phyloP scores from a whole-genome alignment of 2,329 filamentous ascomycete species.

The Sporothrix brunneoviolacea region DNA sequence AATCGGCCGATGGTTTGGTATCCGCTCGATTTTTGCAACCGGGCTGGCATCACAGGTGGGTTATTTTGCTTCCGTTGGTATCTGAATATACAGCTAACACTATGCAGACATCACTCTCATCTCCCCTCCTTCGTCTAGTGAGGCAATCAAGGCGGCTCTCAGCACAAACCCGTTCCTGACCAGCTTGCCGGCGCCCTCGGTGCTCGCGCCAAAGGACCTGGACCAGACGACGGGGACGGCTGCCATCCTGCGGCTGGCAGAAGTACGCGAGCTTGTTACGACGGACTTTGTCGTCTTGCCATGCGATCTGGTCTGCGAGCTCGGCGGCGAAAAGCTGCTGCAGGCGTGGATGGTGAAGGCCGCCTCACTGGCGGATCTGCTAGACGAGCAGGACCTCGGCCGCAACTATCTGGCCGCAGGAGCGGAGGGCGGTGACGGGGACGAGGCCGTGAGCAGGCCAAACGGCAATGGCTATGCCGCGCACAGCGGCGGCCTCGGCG shows the following conservation, averaged over 20 bases:
- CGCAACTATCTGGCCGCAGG: background rate
- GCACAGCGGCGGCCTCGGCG: conserved; percentile 71
- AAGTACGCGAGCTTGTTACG: conserved; percentile 71
- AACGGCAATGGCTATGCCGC: conserved; percentile 20
- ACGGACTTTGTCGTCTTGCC: conserved; percentile 86
- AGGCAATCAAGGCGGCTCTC: conserved; percentile 62
- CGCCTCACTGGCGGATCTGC: conserved; percentile 57
- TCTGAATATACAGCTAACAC: no score
- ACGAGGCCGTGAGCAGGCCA: conserved; percentile 21
- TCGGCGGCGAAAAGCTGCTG: conserved; percentile 73
- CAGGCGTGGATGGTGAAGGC: conserved; percentile 90
- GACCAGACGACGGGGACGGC: conserved; percentile 84
- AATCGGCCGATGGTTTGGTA: conserved; percentile 90
- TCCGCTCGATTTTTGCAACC: conserved; percentile 76
- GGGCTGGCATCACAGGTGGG: conserved; percentile 66
- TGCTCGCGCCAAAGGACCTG: conserved; percentile 69
- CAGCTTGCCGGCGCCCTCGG: conserved; percentile 61
- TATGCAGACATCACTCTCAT: conserved; percentile 55
- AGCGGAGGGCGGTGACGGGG: background rate
- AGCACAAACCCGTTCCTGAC: conserved; percentile 75
- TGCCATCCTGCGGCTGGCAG: conserved; percentile 75
- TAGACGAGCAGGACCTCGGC: conserved; percentile 36
- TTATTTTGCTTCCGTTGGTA: background rate
- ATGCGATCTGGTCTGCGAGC: conserved; percentile 87
- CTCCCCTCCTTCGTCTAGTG: conserved; percentile 57